Percentiles rank a stretch among this genome's conserved stretches.
Conservation (phyloP, 2,329 filamentous ascomycete species). For the Sclerotinia nivalis region DNA sequence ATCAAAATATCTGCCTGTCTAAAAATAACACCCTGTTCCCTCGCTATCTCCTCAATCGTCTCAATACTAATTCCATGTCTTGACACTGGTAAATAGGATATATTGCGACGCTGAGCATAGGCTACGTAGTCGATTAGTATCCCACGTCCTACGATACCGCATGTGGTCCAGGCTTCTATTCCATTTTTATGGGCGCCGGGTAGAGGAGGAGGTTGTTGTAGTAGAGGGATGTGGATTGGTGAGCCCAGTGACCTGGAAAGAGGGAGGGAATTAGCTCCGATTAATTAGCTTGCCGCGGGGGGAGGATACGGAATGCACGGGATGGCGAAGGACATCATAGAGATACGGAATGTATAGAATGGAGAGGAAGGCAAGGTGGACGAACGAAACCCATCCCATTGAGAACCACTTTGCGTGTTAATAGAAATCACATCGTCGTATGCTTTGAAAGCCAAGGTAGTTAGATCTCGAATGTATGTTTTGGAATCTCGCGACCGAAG, state of each 20-base stretch:
- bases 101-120: slow-evolving; percentile 40
- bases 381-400: slow-evolving; percentile 49
- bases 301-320: background rate
- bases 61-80: slow-evolving; percentile 42
- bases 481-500: slow-evolving; percentile 28
- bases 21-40: slow-evolving; percentile 48
- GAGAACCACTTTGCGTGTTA: slow-evolving; percentile 50
- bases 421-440: slow-evolving; percentile 55
- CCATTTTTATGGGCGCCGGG: slow-evolving; percentile 43
- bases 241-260: slow-evolving; percentile 36
- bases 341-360: background rate
- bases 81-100: slow-evolving; percentile 44
- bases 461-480: slow-evolving; percentile 25
- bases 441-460: slow-evolving; percentile 44
- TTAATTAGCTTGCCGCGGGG: background rate
- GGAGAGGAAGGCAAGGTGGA: background rate
- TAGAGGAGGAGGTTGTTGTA: slow-evolving; percentile 40
- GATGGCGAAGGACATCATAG: too few relatives aligned
- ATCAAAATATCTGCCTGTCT: slow-evolving; percentile 53
- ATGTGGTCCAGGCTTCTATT: slow-evolving; percentile 29
- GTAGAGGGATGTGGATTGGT: slow-evolving; percentile 35
- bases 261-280: too few relatives aligned
- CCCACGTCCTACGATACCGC: slow-evolving; percentile 45
- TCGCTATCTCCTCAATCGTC: slow-evolving; percentile 48
- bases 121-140: slow-evolving; percentile 54